Evolutionary conservation across 2,329 filamentous ascomycete species (phyloP), one percentile per base, ranked within the genome.

Genomic region (Penicillium sp.): DNA sequence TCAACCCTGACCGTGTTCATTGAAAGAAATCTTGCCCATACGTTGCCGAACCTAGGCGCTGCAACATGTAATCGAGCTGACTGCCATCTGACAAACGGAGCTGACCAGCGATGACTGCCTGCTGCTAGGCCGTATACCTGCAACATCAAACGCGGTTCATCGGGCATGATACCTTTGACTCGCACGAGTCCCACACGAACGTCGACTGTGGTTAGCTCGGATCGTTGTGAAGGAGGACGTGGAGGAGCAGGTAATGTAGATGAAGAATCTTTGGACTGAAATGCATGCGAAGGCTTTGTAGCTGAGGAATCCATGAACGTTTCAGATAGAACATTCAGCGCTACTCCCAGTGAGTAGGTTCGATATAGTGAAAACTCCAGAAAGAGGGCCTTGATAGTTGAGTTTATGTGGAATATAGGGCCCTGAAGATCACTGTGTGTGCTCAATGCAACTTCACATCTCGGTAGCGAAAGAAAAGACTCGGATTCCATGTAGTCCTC

Each of bases 341-440:
- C 94, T 59, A 97, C 85, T 1, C 91, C 89, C 24, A 95, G 81
- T 0, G 92, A 88, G 68, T 97, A 99, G 68, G 96, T 92, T 3
- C 92, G 87, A 70, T 95, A 96, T 0, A 99, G 81, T 0, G 95
- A 99, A 68, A 97, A 97, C 51, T 95, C 88, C 7, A 96, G 67
- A 59, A 90, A 84, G 1, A 99, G 75, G 5, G 89, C 90, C 63
- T 88, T 88, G 20, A 94, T 82, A 52, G 89, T 84, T 0, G 90
- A 89, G 63, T 95, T 91, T 45, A 97, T 75, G 67, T 97, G 91
- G 66, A 97, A 90, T 5, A 96, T 81, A 0, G 91, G 89, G 0
- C 92, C 93, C 66, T 96, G 90, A 28, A 84, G 84, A 70, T 99
- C 94, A 62, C 90, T 95, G 3, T 86, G 81, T 0, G 94, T 95